These are phyloP conservation scores for Fusarium nematophilum DNA, from an alignment of 2,329 filamentous ascomycete species.

Conservation along the genomic window DNA sequence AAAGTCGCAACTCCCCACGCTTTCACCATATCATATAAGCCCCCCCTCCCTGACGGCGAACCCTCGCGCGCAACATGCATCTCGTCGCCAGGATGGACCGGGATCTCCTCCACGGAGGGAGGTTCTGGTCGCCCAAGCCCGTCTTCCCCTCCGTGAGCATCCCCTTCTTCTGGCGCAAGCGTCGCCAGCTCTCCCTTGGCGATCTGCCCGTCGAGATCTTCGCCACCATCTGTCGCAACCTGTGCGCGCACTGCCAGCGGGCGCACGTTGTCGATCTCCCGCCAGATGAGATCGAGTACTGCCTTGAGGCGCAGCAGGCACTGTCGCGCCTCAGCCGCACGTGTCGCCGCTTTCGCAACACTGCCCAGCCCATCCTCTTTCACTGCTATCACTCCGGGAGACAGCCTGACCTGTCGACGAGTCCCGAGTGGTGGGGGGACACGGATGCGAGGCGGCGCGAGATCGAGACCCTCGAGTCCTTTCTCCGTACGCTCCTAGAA, in stretches of 20 bases:
- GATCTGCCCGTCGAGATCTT: conserved; percentile 43
- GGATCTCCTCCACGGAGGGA: conserved; percentile 36
- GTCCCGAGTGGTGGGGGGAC: conserved; percentile 27
- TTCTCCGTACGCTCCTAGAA: conserved; percentile 40
- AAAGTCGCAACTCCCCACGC: not conserved
- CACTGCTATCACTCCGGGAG: conserved; percentile 41
- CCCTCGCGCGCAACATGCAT: conserved; percentile 34
- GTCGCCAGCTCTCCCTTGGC: conserved; percentile 29
- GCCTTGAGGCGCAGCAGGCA: conserved; percentile 40
- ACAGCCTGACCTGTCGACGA: conserved; percentile 25
- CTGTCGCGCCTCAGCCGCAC: conserved; percentile 43
- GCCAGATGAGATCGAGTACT: conserved; percentile 33
- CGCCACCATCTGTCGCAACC: conserved; percentile 40
- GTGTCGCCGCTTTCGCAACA: conserved; percentile 36
- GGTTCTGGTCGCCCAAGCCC: conserved; percentile 26
- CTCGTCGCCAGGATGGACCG: conserved; percentile 36
- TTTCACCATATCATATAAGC: not conserved
- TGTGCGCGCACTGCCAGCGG: conserved; percentile 42
- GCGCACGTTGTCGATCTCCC: conserved; percentile 43
- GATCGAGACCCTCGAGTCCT: conserved; percentile 34
- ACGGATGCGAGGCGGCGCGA: conserved; percentile 22
- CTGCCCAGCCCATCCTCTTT: conserved; percentile 41
- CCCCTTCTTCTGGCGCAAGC: conserved; percentile 23
- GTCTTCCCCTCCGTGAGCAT: conserved; percentile 14
- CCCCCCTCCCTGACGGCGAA: conserved; percentile 3